phyloP scores from a whole-genome alignment of 768 basidiomycete genomes.

The Russula compacta region DNA sequence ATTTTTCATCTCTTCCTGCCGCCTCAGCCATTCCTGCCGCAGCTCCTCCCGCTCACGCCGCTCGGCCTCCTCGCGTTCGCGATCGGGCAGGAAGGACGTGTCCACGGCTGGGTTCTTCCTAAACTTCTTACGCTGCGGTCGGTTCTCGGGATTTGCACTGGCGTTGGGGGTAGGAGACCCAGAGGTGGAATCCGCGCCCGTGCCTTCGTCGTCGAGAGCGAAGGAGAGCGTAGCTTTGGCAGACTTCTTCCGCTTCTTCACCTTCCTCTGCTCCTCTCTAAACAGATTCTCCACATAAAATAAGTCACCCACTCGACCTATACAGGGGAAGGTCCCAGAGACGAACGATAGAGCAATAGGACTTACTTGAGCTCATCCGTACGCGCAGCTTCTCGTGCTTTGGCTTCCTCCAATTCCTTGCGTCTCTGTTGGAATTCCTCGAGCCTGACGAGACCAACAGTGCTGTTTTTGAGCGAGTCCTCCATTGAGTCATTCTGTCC shows the following conservation, averaged over 20 bases:
- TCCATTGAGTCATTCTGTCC: conserved; percentile 94
- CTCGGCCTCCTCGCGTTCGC: conserved; percentile 93
- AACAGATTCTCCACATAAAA: conserved; percentile 71
- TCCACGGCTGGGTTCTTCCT: conserved; percentile 96
- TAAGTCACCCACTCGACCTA: conserved; percentile 45
- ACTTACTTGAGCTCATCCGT: conserved; percentile 84
- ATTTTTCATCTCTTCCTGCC: conserved; percentile 56
- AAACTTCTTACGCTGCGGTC: conserved; percentile 65
- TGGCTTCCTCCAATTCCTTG: conserved; percentile 86
- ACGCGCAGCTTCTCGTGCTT: conserved; percentile 79
- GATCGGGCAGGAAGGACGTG: conserved; percentile 95
- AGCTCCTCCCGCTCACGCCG: conserved; percentile 81
- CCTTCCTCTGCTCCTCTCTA: conserved; percentile 79
- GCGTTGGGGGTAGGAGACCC: conserved; percentile 29
- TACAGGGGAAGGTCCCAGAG: conserved; percentile 13
- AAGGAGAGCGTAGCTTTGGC: conserved; percentile 88
- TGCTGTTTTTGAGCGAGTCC: conserved; percentile 82
- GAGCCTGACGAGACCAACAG: conserved; percentile 83
- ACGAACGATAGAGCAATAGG: conserved; percentile 21
- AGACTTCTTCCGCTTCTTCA: conserved; percentile 89
- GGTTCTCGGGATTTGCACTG: conserved; percentile 33
- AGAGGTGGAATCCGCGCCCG: conserved; percentile 33
- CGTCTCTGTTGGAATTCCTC: conserved; percentile 89
- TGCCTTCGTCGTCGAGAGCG: conserved; percentile 76
- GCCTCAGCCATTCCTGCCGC: conserved; percentile 78